These are phyloP conservation scores for Volutella citrinella DNA, from an alignment of 2,329 filamentous ascomycete species.

Conservation along the genomic window DNA sequence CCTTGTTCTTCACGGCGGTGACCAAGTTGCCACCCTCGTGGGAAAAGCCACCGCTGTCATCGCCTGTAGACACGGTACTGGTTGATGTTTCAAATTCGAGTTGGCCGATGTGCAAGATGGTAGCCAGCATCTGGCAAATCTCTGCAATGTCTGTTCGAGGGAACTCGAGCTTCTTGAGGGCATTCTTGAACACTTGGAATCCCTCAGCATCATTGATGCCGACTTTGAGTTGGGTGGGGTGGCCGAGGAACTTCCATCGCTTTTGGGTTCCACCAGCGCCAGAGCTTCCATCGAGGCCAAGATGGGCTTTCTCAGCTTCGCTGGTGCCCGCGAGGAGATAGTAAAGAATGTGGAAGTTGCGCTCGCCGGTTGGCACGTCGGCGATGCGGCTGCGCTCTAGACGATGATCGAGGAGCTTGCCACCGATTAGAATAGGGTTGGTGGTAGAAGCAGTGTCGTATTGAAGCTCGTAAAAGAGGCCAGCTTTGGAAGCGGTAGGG, in stretches of 20 bases:
- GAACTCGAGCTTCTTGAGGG: slow-evolving; percentile 90
- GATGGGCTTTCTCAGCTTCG: slow-evolving; percentile 81
- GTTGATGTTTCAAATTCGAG: slow-evolving; percentile 86
- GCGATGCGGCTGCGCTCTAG: slow-evolving; percentile 89
- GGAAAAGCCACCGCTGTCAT: slow-evolving; percentile 94
- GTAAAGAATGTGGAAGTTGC: slow-evolving; percentile 94
- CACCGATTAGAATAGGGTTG: slow-evolving; percentile 85
- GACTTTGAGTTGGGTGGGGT: slow-evolving; percentile 94
- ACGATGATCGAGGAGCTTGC: slow-evolving; percentile 90
- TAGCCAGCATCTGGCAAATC: slow-evolving; percentile 90
- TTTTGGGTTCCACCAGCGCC: slow-evolving; percentile 59
- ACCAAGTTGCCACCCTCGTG: slow-evolving; percentile 86
- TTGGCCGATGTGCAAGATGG: slow-evolving; percentile 95
- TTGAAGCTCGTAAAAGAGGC: slow-evolving; percentile 92
- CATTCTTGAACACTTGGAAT: slow-evolving; percentile 97
- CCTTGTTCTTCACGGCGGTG: slow-evolving; percentile 91
- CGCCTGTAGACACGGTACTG: slow-evolving; percentile 72
- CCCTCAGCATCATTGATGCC: slow-evolving; percentile 95
- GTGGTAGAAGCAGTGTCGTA: slow-evolving; percentile 87
- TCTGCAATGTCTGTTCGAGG: slow-evolving; percentile 91
- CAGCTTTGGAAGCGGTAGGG: slow-evolving; percentile 91
- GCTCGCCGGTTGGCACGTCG: slow-evolving; percentile 89
- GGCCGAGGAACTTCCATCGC: slow-evolving; percentile 93
- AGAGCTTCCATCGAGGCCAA: slow-evolving; percentile 57
- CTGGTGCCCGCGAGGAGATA: slow-evolving; percentile 93